These are phyloP conservation scores for Populus simonii DNA, from an alignment of 345 rosid genomes.

Conservation along the genomic window DNA sequence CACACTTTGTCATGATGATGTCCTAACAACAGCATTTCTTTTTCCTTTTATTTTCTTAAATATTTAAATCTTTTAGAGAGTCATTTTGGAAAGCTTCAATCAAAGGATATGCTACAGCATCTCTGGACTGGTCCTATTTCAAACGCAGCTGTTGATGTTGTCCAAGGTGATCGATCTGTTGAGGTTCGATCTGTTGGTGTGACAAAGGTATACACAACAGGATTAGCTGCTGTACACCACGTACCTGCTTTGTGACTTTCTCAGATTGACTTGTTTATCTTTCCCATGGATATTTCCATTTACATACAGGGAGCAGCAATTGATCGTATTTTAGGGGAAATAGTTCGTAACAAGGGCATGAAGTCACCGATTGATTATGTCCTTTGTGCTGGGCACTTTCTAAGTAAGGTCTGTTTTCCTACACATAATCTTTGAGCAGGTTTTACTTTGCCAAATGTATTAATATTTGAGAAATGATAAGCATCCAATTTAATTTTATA, in stretches of 20 bases:
- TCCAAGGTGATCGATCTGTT: conserved; percentile 55
- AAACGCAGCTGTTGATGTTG: conserved; percentile 53
- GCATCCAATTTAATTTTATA: background rate
- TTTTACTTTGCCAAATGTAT: background rate
- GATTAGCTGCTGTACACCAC: background rate
- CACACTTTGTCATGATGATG: background rate
- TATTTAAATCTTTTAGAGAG: conserved; percentile 28
- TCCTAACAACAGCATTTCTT: background rate
- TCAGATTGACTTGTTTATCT: background rate
- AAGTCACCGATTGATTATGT: conserved; percentile 56
- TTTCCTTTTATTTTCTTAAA: background rate
- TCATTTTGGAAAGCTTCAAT: conserved; percentile 57
- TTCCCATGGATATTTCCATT: conserved; percentile 8
- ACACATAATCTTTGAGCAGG: background rate
- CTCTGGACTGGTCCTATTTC: conserved; percentile 66
- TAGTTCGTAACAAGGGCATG: conserved; percentile 44
- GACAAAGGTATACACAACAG: conserved; percentile 38
- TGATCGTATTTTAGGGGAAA: conserved; percentile 55
- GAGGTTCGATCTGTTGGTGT: conserved; percentile 63
- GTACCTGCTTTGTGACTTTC: background rate
- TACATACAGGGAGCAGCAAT: conserved; percentile 54
- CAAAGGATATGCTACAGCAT: conserved; percentile 61
- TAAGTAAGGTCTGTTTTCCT: conserved; percentile 38
- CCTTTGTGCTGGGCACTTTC: conserved; percentile 55
- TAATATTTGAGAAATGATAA: background rate